Evolutionary conservation across 805 yeast species (phyloP), one percentile per base, ranked within the genome.

Genomic region (Dipodascus albidus): DNA sequence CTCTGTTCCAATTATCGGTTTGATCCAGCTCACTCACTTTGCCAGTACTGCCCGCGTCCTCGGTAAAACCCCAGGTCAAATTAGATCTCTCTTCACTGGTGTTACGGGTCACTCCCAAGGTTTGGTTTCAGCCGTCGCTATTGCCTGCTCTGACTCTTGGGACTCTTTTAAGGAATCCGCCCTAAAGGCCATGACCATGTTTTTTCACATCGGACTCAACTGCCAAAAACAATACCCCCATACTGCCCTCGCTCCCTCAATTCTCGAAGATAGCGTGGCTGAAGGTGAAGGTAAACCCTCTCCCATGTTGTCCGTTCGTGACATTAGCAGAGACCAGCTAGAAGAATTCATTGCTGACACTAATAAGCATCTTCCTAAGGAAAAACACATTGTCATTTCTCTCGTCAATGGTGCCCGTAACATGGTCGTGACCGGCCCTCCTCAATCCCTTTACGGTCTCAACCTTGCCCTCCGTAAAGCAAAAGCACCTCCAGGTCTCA

Each of bases 281-380:
- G 83, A 88, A 67, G 91, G 91, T 63, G 99, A 93, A 75, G 99
- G 99, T 62, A 77, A 80, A 62, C 99, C 99, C 58, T 85, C 95
- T 60, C 99, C 99, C 60, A 93, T 93, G 99, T 80, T 93, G 68
- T 85, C 97, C 9, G 79, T 93, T 57, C 83, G 96, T 69, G 96
- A 90, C 69, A 78, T 93, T 65, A 79, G 95, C 20, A 74, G 77
- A 61, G 82, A 79, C 47, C 90, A 87, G 72, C 93, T 91, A 54
- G 83, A 88, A 70, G 69, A 68, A 54, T 88, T 77, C 67, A 86
- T 93, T 60, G 85, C 83, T 57, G 81, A 80, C 69, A 93, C 99
- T 56, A 93, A 93, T 74, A 81, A 85, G 66, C 98, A 90, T 73
- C 79, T 93, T 73, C 97, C 99, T 61, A 73, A 75, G 52, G 96